phyloP scores from a whole-genome alignment of 1,284 basidiomycete species.

The Cryptococcus sp. region DNA sequence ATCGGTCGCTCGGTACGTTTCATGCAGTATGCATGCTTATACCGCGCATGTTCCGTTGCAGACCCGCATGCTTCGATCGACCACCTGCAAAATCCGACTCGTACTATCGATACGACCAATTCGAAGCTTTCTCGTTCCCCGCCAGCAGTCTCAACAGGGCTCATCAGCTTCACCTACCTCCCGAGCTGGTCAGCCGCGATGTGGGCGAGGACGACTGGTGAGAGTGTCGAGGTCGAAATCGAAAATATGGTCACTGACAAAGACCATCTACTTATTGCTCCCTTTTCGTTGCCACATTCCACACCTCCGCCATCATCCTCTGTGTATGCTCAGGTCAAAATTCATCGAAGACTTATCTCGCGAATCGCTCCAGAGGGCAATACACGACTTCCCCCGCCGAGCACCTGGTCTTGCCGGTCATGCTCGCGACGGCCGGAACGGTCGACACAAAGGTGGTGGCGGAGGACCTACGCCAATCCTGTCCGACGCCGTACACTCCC shows the following conservation, averaged over 20 bases:
- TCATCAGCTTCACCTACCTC: slow-evolving; percentile 38
- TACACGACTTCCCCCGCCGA: slow-evolving; percentile 11
- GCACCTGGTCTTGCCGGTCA: too few relatives aligned
- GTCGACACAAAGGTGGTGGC: slow-evolving; percentile 12
- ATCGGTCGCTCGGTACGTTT: neutral
- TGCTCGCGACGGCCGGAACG: neutral
- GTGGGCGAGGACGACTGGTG: slow-evolving; percentile 42
- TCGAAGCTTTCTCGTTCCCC: slow-evolving; percentile 39
- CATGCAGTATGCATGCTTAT: slow-evolving; percentile 17
- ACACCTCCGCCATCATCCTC: neutral
- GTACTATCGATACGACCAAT: slow-evolving; percentile 40
- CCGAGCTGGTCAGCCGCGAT: slow-evolving; percentile 39
- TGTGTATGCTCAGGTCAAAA: slow-evolving; percentile 21
- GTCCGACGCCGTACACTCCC: slow-evolving; percentile 34
- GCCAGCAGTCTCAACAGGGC: slow-evolving; percentile 32
- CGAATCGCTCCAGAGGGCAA: slow-evolving; percentile 31
- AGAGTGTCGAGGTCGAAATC: slow-evolving; percentile 6
- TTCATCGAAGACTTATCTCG: slow-evolving; percentile 40
- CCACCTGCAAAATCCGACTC: slow-evolving; percentile 36
- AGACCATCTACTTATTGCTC: too few relatives aligned
- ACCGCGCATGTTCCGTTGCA: slow-evolving; percentile 10
- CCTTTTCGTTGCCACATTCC: neutral
- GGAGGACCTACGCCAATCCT: slow-evolving; percentile 31
- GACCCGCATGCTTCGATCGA: slow-evolving; percentile 42
- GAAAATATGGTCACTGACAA: too few relatives aligned